Conservation (phyloP, 1,284 basidiomycete species). For the Puccinia triticina region DNA sequence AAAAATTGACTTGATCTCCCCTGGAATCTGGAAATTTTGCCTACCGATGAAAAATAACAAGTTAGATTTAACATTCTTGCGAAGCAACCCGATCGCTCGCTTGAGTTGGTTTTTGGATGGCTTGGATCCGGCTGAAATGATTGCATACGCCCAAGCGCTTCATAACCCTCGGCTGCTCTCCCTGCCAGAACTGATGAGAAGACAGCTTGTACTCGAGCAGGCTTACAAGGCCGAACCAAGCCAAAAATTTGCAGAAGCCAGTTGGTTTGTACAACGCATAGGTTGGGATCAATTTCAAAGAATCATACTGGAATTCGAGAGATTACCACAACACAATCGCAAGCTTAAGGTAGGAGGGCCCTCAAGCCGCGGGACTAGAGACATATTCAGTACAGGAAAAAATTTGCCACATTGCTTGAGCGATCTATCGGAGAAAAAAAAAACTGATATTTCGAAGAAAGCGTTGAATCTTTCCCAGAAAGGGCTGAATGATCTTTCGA, state of each 20-base stretch:
- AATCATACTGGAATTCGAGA: slow-evolving; percentile 1
- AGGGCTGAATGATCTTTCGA: too few relatives aligned
- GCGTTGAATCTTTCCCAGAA: too few relatives aligned
- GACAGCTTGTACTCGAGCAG: not conserved
- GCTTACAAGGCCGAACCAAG: not conserved
- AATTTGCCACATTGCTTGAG: too few relatives aligned
- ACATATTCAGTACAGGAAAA: too few relatives aligned
- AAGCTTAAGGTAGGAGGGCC: not conserved
- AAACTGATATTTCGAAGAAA: too few relatives aligned
- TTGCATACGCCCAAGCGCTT: not conserved
- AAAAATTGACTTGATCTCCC: not conserved
- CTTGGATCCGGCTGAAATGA: not conserved
- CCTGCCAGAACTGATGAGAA: not conserved
- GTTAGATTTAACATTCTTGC: not conserved
- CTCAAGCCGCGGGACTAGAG: too few relatives aligned
- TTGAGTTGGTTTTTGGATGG: slow-evolving; percentile 27
- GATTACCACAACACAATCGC: not conserved
- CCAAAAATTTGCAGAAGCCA: not conserved
- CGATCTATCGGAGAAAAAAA: too few relatives aligned
- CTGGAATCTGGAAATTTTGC: slow-evolving; percentile 19
- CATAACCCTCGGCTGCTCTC: not conserved
- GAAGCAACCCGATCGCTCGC: slow-evolving; percentile 6
- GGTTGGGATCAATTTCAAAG: slow-evolving; percentile 17
- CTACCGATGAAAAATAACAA: not conserved
- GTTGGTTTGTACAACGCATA: slow-evolving; percentile 2